These are phyloP conservation scores for Domatiomyces globalis DNA, from an alignment of 2,329 filamentous ascomycete species.

Conservation along the genomic window DNA sequence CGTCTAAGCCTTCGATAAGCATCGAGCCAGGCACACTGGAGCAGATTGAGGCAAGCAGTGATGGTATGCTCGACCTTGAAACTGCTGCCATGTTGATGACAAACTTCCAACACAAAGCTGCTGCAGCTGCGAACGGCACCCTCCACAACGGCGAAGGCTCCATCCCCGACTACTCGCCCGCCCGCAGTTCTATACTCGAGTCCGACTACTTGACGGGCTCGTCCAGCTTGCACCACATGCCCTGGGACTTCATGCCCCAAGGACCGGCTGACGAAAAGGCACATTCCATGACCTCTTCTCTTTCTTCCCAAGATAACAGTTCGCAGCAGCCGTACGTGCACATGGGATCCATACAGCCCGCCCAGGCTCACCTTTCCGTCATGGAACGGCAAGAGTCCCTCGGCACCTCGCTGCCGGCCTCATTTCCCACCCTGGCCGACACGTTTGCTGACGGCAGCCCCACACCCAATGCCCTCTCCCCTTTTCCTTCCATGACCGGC, in stretches of 20 bases:
- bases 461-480: constrained; percentile 60
- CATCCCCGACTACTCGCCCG: constrained; percentile 57
- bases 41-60: constrained; percentile 81
- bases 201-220: constrained; percentile 63
- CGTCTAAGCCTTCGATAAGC: constrained; percentile 63
- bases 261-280: constrained; percentile 57
- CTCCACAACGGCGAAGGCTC: constrained; percentile 33
- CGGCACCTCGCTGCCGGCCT: constrained; percentile 48
- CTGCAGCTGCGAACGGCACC: constrained; percentile 46
- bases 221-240: constrained; percentile 70
- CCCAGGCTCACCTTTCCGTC: constrained; percentile 51
- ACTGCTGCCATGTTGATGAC: constrained; percentile 97
- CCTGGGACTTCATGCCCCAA: constrained; percentile 82
- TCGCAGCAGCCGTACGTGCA: constrained; percentile 50
- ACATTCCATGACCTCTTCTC: constrained; percentile 55
- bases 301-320: constrained; percentile 50
- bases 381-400: constrained; percentile 49
- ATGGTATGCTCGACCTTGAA: constrained; percentile 89
- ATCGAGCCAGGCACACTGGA: constrained; percentile 78
- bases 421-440: constrained; percentile 57
- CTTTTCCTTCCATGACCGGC: constrained; percentile 53
- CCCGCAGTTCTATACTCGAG: constrained; percentile 59
- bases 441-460: constrained; percentile 53
- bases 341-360: constrained; percentile 43
- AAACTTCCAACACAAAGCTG: constrained; percentile 92